phyloP scores from a whole-genome alignment of 176 grass and related monocot genomes.

The Alloteropsis semialata region DNA sequence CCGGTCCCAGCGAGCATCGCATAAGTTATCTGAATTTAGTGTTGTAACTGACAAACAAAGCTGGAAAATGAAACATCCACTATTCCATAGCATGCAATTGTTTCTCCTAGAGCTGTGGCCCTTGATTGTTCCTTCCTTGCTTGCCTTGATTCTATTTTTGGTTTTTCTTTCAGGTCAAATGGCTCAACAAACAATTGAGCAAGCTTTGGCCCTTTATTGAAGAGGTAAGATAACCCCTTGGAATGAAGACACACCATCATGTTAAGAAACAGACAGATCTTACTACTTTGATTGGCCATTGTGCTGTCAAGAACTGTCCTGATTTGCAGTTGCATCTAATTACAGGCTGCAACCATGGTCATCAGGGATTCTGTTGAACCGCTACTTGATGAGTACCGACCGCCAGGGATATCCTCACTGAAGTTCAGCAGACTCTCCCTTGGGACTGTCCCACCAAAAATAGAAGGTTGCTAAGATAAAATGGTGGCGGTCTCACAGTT shows the following conservation, averaged over 20 bases:
- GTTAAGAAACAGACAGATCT: neutral
- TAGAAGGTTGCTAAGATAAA: constrained; percentile 63
- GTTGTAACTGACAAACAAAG: neutral
- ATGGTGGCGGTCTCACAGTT: neutral
- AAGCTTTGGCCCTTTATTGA: constrained; percentile 97
- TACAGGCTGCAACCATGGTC: constrained; percentile 89
- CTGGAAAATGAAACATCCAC: neutral
- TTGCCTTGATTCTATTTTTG: neutral
- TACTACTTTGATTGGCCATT: neutral
- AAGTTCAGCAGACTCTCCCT: constrained; percentile 95
- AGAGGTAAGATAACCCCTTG: constrained; percentile 39
- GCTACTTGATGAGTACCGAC: constrained; percentile 80
- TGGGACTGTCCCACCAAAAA: constrained; percentile 84
- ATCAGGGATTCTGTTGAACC: constrained; percentile 93
- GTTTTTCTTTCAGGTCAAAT: constrained; percentile 78
- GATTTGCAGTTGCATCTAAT: constrained; percentile 17
- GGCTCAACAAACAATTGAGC: constrained; percentile 81
- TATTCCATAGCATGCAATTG: neutral
- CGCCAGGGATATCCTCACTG: constrained; percentile 78
- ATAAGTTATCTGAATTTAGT: neutral
- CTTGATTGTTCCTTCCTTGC: neutral
- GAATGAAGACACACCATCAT: neutral
- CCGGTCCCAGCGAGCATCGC: neutral
- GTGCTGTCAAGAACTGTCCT: constrained; percentile 1
- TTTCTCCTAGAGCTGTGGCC: neutral